These are phyloP conservation scores for Neurospora sp. DNA, from an alignment of 2,329 filamentous ascomycete genomes.

Conservation along the genomic window DNA sequence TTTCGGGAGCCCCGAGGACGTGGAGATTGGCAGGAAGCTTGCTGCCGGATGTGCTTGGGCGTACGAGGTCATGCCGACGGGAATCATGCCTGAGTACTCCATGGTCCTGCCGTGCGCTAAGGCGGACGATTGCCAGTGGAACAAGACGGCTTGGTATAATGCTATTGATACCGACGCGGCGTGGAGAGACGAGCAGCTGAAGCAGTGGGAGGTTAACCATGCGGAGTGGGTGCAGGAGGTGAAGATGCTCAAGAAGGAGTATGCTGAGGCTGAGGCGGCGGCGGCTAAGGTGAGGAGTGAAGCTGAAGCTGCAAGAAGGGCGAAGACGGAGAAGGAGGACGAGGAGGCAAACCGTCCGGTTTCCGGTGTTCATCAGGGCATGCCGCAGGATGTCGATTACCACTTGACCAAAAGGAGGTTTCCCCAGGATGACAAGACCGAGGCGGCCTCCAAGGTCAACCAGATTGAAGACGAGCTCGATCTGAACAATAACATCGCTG, in stretches of 20 bases:
- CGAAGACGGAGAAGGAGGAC: background rate
- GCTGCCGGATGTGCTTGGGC: constrained; percentile 62
- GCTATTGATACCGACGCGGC: constrained; percentile 35
- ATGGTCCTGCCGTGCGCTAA: constrained; percentile 38
- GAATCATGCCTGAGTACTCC: constrained; percentile 55
- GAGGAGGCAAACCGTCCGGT: background rate
- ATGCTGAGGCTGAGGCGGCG: constrained; percentile 15
- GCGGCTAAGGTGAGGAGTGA: constrained; percentile 10
- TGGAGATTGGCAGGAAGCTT: constrained; percentile 54
- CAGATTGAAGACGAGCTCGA: constrained; percentile 18
- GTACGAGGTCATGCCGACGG: constrained; percentile 48
- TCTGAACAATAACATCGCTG: constrained; percentile 9
- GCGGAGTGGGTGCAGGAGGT: constrained; percentile 30
- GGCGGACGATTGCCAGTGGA: constrained; percentile 40
- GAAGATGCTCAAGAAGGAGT: constrained; percentile 21
- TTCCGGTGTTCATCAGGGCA: background rate
- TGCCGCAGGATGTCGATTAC: background rate
- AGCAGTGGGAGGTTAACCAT: constrained; percentile 29
- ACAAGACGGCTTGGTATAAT: constrained; percentile 39
- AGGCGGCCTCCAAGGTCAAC: constrained; percentile 13
- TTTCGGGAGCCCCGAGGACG: constrained; percentile 46
- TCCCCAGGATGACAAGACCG: constrained; percentile 2
- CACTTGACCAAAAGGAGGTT: background rate
- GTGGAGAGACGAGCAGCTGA: constrained; percentile 33
- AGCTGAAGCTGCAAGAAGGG: constrained; percentile 3